These are phyloP conservation scores for Onygenales sp. DNA, from an alignment of 2,329 filamentous ascomycete species.

Conservation along the genomic window DNA sequence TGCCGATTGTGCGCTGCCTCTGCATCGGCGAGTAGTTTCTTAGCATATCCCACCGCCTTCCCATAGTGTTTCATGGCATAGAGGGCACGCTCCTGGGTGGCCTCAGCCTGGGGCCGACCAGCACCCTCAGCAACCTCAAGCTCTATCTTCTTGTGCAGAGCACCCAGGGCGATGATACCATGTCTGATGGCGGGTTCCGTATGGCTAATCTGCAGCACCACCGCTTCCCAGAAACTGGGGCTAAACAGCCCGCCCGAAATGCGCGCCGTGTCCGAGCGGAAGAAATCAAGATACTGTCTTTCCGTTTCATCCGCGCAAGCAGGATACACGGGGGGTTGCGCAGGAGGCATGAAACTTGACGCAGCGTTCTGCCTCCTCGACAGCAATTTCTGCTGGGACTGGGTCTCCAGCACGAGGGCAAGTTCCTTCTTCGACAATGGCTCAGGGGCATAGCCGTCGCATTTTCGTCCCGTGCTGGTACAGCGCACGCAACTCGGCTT, in stretches of 20 bases:
- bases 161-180: background rate
- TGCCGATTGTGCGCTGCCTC: background rate
- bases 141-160: background rate
- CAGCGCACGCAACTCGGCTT: background rate
- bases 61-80: background rate
- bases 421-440: background rate
- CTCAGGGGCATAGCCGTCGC: background rate
- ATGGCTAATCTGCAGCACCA: background rate
- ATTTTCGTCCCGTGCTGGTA: background rate
- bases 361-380: background rate
- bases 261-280: background rate
- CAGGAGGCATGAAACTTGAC: background rate
- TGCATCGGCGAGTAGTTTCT: background rate
- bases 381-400: background rate
- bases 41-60: background rate
- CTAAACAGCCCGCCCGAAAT: background rate
- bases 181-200: background rate
- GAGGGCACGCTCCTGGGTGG: background rate
- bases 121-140: background rate
- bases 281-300: background rate
- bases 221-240: background rate
- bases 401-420: background rate
- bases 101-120: background rate
- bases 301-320: background rate
- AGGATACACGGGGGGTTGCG: background rate